phyloP scores from a whole-genome alignment of 495 filamentous ascomycete genomes.

The Ramalina peruviana region DNA sequence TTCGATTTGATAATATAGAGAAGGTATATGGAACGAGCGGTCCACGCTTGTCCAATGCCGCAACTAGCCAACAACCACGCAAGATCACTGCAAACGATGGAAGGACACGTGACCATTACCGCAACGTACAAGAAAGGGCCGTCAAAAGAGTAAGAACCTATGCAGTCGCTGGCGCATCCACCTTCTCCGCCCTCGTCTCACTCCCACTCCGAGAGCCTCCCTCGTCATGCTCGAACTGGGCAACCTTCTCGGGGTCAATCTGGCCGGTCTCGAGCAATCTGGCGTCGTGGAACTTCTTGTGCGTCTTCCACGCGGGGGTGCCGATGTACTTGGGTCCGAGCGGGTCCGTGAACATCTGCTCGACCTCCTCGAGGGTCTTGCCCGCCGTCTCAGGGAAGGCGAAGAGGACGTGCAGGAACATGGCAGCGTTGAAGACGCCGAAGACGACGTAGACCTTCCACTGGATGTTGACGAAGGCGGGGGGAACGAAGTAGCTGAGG shows the following conservation, averaged over 20 bases:
- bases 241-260: constrained; percentile 20
- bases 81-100: too few relatives aligned
- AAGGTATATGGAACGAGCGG: too few relatives aligned
- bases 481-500: constrained; percentile 38
- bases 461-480: constrained; percentile 36
- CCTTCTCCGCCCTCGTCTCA: background rate
- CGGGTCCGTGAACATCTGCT: constrained; percentile 38
- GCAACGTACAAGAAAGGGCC: too few relatives aligned
- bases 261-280: constrained; percentile 19
- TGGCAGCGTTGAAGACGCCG: constrained; percentile 35
- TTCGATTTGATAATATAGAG: too few relatives aligned
- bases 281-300: constrained; percentile 24
- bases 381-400: constrained; percentile 42
- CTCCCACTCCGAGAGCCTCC: constrained; percentile 2
- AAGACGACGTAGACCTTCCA: constrained; percentile 42
- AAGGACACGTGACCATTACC: too few relatives aligned
- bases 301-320: constrained; percentile 56
- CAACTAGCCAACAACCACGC: too few relatives aligned
- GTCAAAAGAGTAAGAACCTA: too few relatives aligned
- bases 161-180: too few relatives aligned
- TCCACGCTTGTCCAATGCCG: too few relatives aligned
- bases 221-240: background rate
- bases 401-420: constrained; percentile 47
- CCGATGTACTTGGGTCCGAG: constrained; percentile 47
- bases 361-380: constrained; percentile 33